Conservation (phyloP, 768 basidiomycete genomes). For the Xerocomellus chrysenteron region DNA sequence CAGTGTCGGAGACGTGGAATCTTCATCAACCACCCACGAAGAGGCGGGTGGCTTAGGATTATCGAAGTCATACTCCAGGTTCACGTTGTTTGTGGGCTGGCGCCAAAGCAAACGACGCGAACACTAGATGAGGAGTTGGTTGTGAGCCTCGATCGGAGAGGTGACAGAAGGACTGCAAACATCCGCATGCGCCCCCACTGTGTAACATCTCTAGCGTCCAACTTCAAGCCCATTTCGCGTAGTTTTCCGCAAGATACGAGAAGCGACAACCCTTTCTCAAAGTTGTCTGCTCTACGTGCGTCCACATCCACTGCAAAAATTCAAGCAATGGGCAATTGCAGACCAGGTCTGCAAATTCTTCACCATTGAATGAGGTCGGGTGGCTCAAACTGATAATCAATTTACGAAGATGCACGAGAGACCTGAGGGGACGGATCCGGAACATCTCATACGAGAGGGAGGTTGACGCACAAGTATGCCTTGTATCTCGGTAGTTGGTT, state of each 20-base stretch:
- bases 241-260: background rate
- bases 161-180: background rate
- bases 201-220: background rate
- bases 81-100: too few relatives aligned
- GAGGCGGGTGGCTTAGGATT: too few relatives aligned
- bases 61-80: too few relatives aligned
- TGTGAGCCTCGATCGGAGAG: too few relatives aligned
- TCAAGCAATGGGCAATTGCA: background rate
- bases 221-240: background rate
- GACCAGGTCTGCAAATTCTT: background rate
- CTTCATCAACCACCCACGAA: too few relatives aligned
- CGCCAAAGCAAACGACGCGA: too few relatives aligned
- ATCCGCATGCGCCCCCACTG: background rate
- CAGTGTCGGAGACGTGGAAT: too few relatives aligned
- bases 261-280: too few relatives aligned
- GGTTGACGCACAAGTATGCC: background rate
- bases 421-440: background rate
- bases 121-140: too few relatives aligned
- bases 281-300: too few relatives aligned
- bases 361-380: background rate
- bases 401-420: background rate
- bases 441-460: background rate
- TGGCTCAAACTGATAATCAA: background rate
- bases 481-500: background rate
- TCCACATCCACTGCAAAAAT: background rate